Conservation (phyloP, 2,329 filamentous ascomycete genomes). For the Fusarium sp. region DNA sequence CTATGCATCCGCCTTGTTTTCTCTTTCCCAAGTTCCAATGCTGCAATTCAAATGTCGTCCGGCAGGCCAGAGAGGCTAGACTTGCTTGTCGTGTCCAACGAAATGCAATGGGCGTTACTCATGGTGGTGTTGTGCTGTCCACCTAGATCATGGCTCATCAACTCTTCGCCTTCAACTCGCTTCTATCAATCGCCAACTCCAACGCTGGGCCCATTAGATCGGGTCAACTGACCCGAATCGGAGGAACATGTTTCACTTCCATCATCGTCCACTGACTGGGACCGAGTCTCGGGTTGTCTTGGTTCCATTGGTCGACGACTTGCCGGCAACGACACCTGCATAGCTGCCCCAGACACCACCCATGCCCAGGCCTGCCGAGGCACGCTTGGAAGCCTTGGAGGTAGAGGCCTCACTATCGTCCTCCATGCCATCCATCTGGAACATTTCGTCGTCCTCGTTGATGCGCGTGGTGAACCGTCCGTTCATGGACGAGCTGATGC, state of each 20-base stretch:
- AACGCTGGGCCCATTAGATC: constrained; percentile 23
- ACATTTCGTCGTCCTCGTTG: constrained; percentile 73
- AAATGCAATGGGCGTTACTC: constrained; percentile 34
- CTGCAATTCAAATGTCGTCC: constrained; percentile 31
- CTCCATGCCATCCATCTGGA: constrained; percentile 73
- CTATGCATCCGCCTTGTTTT: constrained; percentile 38
- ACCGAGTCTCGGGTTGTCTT: constrained; percentile 47
- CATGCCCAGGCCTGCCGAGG: constrained; percentile 57
- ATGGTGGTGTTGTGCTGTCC: constrained; percentile 23
- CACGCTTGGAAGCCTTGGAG: constrained; percentile 61
- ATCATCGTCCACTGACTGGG: constrained; percentile 50
- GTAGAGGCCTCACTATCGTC: constrained; percentile 67
- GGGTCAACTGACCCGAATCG: constrained; percentile 19
- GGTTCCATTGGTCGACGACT: constrained; percentile 42
- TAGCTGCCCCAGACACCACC: constrained; percentile 57
- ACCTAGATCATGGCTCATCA: constrained; percentile 39
- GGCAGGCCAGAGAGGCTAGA: constrained; percentile 12
- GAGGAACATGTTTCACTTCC: background rate
- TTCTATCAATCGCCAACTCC: constrained; percentile 36
- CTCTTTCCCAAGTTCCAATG: constrained; percentile 35
- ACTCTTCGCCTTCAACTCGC: constrained; percentile 29
- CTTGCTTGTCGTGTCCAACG: constrained; percentile 20
- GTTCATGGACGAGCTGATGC: constrained; percentile 65
- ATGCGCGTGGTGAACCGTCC: constrained; percentile 74
- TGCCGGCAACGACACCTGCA: constrained; percentile 51